Evolutionary conservation across 106 monocot genomes (phyloP), one percentile per base, ranked within the genome.

Genomic region (Vanilla planifolia): DNA sequence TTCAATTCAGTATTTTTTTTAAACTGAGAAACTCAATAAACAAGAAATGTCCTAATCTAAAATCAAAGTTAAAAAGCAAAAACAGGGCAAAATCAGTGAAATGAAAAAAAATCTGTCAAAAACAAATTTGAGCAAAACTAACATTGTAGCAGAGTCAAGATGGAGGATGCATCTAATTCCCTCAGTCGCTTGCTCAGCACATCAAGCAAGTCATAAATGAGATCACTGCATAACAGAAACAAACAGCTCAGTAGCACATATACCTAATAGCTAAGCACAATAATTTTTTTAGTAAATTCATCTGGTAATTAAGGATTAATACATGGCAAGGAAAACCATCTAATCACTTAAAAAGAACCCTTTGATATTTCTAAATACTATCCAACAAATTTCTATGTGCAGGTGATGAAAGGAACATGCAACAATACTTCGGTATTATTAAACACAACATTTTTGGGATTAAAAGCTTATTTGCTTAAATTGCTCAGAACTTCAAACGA

Each of bases 161-260:
- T 81, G 22, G 80, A 79, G n/a, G 87, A 73, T 19, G 85, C 91
- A 71, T 96, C 91, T 65, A 88, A 59, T 66, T 96, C 96, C 5
- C 91, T 91, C 68, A 96, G 58, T 11, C 81, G 87, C 64, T 79
- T 91, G 79, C 76, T 79, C 77, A 96, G 62, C 6, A 72, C 64
- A 15, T 62, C 79, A 35, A 95, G 81, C 56, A 96, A 81, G 75
- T 96, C 87, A 68, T 87, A 96, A 34, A 96, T 64, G 42, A 96
- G 78, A 78, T 91, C 87, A 36, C 96, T 96, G 87, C 72, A 82
- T 6, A 70, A 46, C 28, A 69, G 30, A 48, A 15, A 39, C 24
- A n/a, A 8, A 37, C 10, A 39, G 22, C 3, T 37, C 28, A 59
- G 22, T 32, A 22, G 0, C 9, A 37, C 28, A 37, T 21, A 10